Evolutionary conservation across 495 filamentous ascomycete genomes (phyloP).

Genomic region (Venustampulla echinocandica): DNA sequence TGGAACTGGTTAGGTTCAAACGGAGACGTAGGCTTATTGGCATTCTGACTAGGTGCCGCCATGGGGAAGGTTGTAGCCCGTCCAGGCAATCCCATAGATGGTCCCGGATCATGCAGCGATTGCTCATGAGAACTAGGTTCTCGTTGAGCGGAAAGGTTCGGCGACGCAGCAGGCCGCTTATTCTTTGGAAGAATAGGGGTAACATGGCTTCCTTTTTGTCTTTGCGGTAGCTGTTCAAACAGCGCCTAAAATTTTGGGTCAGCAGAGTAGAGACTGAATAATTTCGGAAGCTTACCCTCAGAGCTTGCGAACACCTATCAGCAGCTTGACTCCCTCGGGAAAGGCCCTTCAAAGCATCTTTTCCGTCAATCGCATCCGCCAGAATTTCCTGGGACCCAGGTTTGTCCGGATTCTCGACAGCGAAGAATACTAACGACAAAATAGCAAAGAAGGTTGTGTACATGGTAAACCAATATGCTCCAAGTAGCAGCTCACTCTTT

Average conservation of each 20-base stretch:
- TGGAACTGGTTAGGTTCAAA: constrained; percentile 10
- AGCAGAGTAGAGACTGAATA: constrained; percentile 14
- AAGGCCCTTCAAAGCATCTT: constrained; percentile 66
- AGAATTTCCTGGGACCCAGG: constrained; percentile 67
- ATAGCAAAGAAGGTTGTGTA: constrained; percentile 96
- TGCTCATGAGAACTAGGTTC: constrained; percentile 26
- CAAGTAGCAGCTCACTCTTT: constrained; percentile 68
- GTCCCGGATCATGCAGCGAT: constrained; percentile 21
- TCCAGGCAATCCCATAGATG: constrained; percentile 20
- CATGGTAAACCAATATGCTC: constrained; percentile 93
- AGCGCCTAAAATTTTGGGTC: constrained; percentile 42
- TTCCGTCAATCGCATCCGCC: constrained; percentile 74
- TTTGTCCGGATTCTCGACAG: constrained; percentile 81
- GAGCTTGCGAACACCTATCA: constrained; percentile 67
- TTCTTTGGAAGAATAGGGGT: constrained; percentile 34
- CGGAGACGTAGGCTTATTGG: constrained; percentile 7
- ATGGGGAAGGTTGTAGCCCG: constrained; percentile 26
- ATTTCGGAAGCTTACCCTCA: constrained; percentile 46
- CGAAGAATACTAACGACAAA: constrained; percentile 80
- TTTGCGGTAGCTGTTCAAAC: constrained; percentile 73
- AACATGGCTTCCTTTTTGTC: constrained; percentile 43
- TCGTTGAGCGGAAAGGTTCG: constrained; percentile 20
- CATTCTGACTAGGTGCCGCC: constrained; percentile 9
- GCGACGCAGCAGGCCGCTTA: constrained; percentile 47
- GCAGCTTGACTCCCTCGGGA: constrained; percentile 82